phyloP scores from a whole-genome alignment of 257 asterid species.

The Jacaranda copaia region DNA sequence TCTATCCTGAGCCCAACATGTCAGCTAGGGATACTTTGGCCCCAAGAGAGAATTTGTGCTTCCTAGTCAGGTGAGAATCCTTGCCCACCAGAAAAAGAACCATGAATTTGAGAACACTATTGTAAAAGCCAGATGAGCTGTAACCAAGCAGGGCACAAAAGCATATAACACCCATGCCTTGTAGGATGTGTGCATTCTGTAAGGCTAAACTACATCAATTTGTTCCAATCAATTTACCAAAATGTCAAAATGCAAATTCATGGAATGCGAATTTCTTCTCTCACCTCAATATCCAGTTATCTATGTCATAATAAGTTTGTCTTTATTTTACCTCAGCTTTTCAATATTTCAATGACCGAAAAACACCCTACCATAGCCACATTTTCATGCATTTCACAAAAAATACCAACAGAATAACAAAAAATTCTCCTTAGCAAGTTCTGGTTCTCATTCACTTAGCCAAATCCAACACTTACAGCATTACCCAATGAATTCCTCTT shows the following conservation, averaged over 20 bases:
- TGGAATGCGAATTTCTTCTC: conserved; percentile 4
- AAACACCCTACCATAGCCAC: background rate
- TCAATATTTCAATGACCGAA: background rate
- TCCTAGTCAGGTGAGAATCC: background rate
- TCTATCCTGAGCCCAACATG: background rate
- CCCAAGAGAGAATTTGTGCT: background rate
- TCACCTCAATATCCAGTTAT: background rate
- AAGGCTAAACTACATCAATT: too few species aligned
- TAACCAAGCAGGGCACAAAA: too few species aligned
- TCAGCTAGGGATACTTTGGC: background rate
- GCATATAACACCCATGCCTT: background rate
- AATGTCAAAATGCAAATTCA: background rate
- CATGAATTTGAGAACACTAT: background rate
- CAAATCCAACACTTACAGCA: background rate
- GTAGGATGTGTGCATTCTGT: background rate
- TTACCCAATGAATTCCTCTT: background rate
- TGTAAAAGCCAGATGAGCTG: background rate
- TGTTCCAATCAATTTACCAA: background rate
- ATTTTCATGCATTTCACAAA: conserved; percentile 2
- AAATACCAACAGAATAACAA: background rate
- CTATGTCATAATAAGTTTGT: background rate
- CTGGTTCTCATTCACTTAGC: background rate
- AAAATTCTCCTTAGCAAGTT: background rate
- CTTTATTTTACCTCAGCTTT: background rate
- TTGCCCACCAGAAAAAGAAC: background rate